Percentiles rank a stretch among this genome's conserved stretches.
Evolutionary conservation across 2,329 filamentous ascomycete species (phyloP).

Genomic region (Trichophyton benhamiae): DNA sequence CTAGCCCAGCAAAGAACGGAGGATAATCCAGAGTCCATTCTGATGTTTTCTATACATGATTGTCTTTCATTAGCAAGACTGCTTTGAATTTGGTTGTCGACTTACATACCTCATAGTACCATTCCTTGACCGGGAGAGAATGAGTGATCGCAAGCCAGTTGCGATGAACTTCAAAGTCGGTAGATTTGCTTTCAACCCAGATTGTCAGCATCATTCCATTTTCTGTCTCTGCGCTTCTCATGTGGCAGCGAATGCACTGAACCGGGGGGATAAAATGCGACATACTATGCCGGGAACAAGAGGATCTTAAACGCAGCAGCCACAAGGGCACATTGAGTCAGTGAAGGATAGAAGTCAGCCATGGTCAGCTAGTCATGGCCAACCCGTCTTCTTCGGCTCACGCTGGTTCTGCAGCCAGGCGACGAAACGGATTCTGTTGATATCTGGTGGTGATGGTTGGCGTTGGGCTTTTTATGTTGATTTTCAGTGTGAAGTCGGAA

Average conservation of each 20-base stretch:
- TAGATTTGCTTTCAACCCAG: constrained; percentile 65
- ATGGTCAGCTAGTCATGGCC: constrained; percentile 36
- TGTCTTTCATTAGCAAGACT: not conserved
- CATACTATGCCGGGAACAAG: constrained; percentile 87
- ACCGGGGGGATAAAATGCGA: constrained; percentile 16
- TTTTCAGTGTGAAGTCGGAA: not conserved
- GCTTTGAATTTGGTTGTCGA: not conserved
- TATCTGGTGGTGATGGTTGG: not conserved
- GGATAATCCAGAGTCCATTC: constrained; percentile 99
- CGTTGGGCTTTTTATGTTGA: not conserved
- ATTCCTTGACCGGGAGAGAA: constrained; percentile 71
- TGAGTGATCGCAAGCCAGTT: constrained; percentile 97
- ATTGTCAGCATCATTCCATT: not conserved
- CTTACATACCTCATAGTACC: constrained; percentile 70
- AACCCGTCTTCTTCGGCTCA: not conserved
- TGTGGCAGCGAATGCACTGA: too few species aligned
- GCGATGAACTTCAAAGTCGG: constrained; percentile 95
- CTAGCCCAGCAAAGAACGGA: constrained; percentile 94
- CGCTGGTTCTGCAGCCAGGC: not conserved
- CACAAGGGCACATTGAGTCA: constrained; percentile 75
- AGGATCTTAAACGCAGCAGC: constrained; percentile 83
- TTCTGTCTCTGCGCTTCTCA: not conserved
- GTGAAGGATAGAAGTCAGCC: constrained; percentile 73
- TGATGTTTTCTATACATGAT: constrained; percentile 58
- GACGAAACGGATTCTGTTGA: not conserved